These are phyloP conservation scores for Vitis hybrid DNA, from an alignment of 177 flowering plant genomes.

Conservation along the genomic window DNA sequence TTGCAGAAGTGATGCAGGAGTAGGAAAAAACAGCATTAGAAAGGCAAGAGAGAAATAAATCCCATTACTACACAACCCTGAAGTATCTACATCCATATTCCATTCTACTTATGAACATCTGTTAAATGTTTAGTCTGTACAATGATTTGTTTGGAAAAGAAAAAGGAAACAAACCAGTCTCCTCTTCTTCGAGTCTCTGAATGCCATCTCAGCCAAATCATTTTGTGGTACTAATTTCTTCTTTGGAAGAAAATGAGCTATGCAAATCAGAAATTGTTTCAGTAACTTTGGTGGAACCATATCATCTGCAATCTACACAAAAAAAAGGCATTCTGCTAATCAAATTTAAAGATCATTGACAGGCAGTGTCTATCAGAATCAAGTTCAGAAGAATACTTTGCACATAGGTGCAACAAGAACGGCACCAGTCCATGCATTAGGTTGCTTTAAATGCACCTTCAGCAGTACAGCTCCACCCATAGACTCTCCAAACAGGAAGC, in stretches of 20 bases:
- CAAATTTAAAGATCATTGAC: not conserved
- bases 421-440: constrained; percentile 85
- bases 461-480: constrained; percentile 98
- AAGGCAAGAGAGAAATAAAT: not conserved
- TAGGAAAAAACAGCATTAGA: not conserved
- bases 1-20: not conserved
- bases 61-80: not conserved
- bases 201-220: constrained; percentile 82
- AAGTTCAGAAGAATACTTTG: constrained; percentile 54
- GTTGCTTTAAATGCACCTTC: constrained; percentile 90
- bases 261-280: constrained; percentile 58
- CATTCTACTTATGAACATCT: not conserved
- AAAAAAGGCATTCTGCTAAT: constrained; percentile 5
- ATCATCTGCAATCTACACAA: constrained; percentile 85
- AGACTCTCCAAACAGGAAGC: constrained; percentile 89
- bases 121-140: not conserved
- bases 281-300: constrained; percentile 74
- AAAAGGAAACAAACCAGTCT: constrained; percentile 45
- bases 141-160: not conserved
- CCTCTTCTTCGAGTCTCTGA: constrained; percentile 72
- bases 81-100: not conserved
- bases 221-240: constrained; percentile 77
- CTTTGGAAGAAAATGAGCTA: constrained; percentile 77
- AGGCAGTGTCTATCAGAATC: constrained; percentile 2
- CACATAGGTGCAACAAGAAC: constrained; percentile 98